Evolutionary conservation across 2,329 filamentous ascomycete genomes (phyloP).

Genomic region (Pseudogymnoascus sp.): DNA sequence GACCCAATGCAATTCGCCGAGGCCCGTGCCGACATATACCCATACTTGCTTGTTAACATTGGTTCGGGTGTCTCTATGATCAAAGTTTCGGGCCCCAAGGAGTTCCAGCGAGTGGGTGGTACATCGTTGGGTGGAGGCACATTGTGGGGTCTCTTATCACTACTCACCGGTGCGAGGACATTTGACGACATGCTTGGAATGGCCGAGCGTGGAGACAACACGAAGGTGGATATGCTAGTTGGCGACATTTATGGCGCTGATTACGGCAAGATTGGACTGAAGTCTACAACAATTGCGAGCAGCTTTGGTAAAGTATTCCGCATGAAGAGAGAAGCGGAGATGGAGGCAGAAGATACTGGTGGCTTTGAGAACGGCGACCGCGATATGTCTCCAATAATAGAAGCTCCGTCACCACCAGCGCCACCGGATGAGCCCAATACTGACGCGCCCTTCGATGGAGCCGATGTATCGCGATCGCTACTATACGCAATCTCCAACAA

Average conservation of each 20-base stretch:
- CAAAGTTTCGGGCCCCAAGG: constrained; percentile 83
- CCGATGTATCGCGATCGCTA: constrained; percentile 84
- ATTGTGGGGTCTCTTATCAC: constrained; percentile 86
- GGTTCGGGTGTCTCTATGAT: constrained; percentile 95
- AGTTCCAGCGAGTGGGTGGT: constrained; percentile 85
- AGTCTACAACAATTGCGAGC: constrained; percentile 89
- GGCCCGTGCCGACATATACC: constrained; percentile 76
- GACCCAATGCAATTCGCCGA: constrained; percentile 86
- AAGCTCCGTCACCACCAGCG: background rate
- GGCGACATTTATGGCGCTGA: constrained; percentile 96
- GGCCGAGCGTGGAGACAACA: constrained; percentile 85
- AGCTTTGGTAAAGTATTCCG: constrained; percentile 96
- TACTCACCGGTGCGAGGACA: constrained; percentile 86
- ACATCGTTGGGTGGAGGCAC: constrained; percentile 95
- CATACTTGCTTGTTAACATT: constrained; percentile 96
- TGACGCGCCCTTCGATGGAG: constrained; percentile 55
- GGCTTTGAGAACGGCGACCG: constrained; percentile 20
- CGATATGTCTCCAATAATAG: background rate
- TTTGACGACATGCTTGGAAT: constrained; percentile 97
- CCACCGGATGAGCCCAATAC: constrained; percentile 11
- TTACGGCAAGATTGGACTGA: constrained; percentile 92
- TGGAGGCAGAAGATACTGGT: constrained; percentile 65
- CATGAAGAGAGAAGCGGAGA: constrained; percentile 78
- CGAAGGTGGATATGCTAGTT: constrained; percentile 89
- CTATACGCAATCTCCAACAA: constrained; percentile 97